Base-by-base conservation (phyloP, 2,329 filamentous ascomycete genomes). In the Aureobasidium musti region DNA sequence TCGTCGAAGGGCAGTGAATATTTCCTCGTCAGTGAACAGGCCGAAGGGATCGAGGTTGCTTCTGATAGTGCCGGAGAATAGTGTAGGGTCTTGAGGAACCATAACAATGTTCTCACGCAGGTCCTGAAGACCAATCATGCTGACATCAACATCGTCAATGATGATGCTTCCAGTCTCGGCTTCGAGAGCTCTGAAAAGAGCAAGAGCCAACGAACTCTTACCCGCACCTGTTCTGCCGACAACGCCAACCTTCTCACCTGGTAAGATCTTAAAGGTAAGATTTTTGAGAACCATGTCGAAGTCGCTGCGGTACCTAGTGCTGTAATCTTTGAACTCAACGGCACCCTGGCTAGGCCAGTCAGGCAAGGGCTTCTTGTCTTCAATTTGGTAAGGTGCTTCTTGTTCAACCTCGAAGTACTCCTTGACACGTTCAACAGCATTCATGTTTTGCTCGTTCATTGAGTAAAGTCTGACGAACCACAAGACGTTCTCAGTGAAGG, bases 371-470 rank as follows among this genome's bases (percentile, higher is more conserved):
- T 91, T 86, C 70, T 87, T 91, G 67, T 94, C 87, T 65, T 92
- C 87, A 47, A 96, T 85, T 47, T 96, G 82, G 1, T 91, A 83
- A 0, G 85, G 82, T 1, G 95, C 93, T 79, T 99, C 95, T 77
- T 97, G 94, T 72, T 98, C 94, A 0, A 99, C 91, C 52, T 98
- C 92, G 41, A 98, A 85, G 75, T 98, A 99, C 76, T 99, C 95
- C 81, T 97, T 96, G 75, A 99, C 89, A 74, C 95, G 91, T 79
- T 99, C 95, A 57, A 98, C 93, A 2, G 94, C 94, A 79, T 99
- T 99, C 95, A 99, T 98, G 79, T 97, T 98, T 79, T 99, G 95
- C 79, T 99, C 95, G 74, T 98, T 97, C 75, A 91, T 87, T 0
- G 93, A 90, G 77, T 99, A 99, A 17, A 97, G 84, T 54, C 95